Base-by-base conservation (phyloP, 169 alveolate genomes). In the Plasmodium cynomolgi region DNA sequence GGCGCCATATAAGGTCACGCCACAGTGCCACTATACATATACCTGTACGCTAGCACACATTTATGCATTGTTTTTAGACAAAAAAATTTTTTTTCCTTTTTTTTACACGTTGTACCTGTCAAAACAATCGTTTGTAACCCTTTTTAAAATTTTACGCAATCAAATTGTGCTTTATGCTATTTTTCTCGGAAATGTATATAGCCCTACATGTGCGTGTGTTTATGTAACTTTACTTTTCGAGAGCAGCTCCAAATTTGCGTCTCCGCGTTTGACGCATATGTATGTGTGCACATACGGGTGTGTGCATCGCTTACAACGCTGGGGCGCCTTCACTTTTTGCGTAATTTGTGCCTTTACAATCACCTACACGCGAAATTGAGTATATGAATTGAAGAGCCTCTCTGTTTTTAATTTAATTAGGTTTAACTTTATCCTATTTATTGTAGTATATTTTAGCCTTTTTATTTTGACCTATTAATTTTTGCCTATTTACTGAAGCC, bases 321-420 rank as follows among this genome's bases (percentile, higher is more conserved):
- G 26, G 7, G 33, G 26, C 75, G 54, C 54, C 77, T 72, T 71
- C 75, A 71, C 50, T 17, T 72, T 72, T 41, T 84, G 75, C 20
- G 50, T 44, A 71, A 84, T 84, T 84, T 84, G 83, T 72, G 33
- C 33, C 34, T 23, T 39, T 84, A 84, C 73, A 26, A 68, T 72
- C 31, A 71, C 50, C 31, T 33, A 72, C 56, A 26, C 75, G 77
- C 34, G 74, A 83, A 71, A 84, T 84, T 39, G 50, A 72, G 81
- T 56, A 13, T 56, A 84, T 41, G 31, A 84, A 37, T 50, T 41
- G 83, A 44, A 72, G 74, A 84, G 33, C n/a, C n/a, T 44, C 23
- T 23, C 34, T 23, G n/a, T 81, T 81, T 81, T 41, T 37, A 31
- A 58, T 62, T 83, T 13, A 34, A 83, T 83, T 83, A 33, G 72